Base-by-base conservation (phyloP, 805 yeast genomes). In the Yarrowia sp. region DNA sequence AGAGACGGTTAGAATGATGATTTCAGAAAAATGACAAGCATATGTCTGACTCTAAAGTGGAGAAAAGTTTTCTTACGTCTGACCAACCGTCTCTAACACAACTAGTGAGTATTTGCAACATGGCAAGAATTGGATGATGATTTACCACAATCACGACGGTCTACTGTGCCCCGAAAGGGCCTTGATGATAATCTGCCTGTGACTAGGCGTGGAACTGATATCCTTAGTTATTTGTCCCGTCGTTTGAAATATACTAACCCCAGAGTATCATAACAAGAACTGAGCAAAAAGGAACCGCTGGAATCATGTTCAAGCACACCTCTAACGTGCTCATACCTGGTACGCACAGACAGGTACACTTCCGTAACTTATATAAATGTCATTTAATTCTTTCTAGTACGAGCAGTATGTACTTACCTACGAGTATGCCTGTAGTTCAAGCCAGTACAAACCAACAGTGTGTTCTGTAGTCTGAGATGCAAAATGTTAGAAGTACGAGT, bases 1-100 rank as follows among this genome's bases (percentile, higher is more conserved):
- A 38, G 5, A 19, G 21, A 63, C 70, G 68, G 70, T 74, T 73
- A 83, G 86, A 76, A 87, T 85, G 95, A 89, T 82, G 83, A 83
- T 80, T 83, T 82, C 84, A 84, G 76, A 73, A 81, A 78, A 78
- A 76, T 77, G 97, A 92, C 98, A 92, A 92, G 98, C 98, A 92
- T 92, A 92, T 92, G 96, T 92, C 98, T 87, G 96, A 92, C 77
- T 78, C 76, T 75, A 14, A 33, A 70, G 66, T 74, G 79, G 91
- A 84, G 79, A 92, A 84, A 75, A 84, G 78, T 75, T 81, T 77
- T 80, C 84, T 83, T 79, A 75, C 72, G 86, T 83, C 88, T 84
- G 88, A 84, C 77, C 69, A 71, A 71, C 70, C 72, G 44, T 43
- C 71, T 70, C 59, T 43, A 22, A 32, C 38, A 17, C 16, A 40